Evolutionary conservation across 73 alveolate species (phyloP).

Genomic region (Paramecium pentaurelia): DNA sequence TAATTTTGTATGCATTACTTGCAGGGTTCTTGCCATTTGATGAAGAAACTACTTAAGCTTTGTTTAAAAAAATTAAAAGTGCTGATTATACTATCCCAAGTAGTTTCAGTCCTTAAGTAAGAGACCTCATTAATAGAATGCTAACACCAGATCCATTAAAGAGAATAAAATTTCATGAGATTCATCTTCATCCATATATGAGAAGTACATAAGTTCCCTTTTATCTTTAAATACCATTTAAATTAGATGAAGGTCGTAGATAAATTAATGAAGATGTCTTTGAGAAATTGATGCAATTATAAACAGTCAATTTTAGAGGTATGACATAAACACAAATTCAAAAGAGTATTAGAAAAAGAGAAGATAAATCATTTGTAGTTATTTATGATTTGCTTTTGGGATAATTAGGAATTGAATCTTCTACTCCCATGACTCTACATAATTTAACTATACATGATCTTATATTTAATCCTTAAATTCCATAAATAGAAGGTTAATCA

Average conservation of each 20-base stretch:
- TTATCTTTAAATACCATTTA: conserved; percentile 50
- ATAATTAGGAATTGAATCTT: background rate
- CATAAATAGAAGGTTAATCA: background rate
- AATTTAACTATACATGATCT: conserved; percentile 2
- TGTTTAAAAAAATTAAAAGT: conserved; percentile 60
- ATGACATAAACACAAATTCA: background rate
- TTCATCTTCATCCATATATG: conserved; percentile 76
- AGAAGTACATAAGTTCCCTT: conserved; percentile 61
- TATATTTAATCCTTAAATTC: conserved; percentile 27
- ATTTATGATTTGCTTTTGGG: conserved; percentile 41
- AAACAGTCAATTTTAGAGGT: background rate
- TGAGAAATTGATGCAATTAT: background rate
- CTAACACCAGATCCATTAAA: conserved; percentile 86
- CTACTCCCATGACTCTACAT: background rate
- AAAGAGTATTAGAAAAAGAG: conserved; percentile 42
- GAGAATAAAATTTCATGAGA: conserved; percentile 73
- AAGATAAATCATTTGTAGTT: conserved; percentile 54
- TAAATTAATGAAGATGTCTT: conserved; percentile 37
- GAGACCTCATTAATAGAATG: conserved; percentile 87
- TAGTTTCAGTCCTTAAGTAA: conserved; percentile 74
- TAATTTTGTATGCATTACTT: conserved; percentile 68
- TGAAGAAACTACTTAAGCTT: conserved; percentile 65
- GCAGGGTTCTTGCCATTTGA: conserved; percentile 74
- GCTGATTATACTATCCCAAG: conserved; percentile 62
- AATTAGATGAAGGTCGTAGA: conserved; percentile 55